These are phyloP conservation scores for Lobosporangium transversale DNA, from an alignment of 192 early-diverging fungal genomes.

Conservation along the genomic window DNA sequence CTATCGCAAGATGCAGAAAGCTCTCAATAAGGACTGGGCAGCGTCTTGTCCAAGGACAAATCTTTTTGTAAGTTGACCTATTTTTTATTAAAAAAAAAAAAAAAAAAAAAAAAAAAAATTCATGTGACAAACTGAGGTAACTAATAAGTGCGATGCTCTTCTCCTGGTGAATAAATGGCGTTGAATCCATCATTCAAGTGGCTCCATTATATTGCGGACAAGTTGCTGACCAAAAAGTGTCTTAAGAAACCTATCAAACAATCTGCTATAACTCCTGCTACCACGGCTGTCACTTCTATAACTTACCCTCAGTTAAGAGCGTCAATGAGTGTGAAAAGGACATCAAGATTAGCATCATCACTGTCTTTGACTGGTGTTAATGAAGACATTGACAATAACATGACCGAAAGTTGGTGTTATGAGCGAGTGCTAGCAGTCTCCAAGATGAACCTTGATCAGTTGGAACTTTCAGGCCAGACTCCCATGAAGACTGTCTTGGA, in stretches of 20 bases:
- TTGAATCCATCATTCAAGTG: no score
- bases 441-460: conserved; percentile 5
- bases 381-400: no score
- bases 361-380: background rate
- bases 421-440: conserved; percentile 1
- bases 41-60: conserved; percentile 58
- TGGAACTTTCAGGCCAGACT: conserved; percentile 1
- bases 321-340: no score
- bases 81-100: no score
- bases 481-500: background rate
- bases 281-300: no score
- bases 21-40: conserved; percentile 54
- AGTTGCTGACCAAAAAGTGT: conserved; percentile 51
- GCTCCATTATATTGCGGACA: conserved; percentile 61
- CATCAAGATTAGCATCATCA: background rate
- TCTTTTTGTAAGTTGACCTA: conserved; percentile 57
- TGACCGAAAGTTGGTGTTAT: conserved; percentile 5
- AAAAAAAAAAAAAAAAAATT: background rate
- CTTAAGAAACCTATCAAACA: conserved; percentile 36
- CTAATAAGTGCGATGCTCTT: no score
- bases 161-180: no score
- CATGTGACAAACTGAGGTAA: no score
- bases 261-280: no score
- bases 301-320: no score
- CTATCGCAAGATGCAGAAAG: conserved; percentile 73